phyloP scores from a whole-genome alignment of 805 yeast species.

The Yarrowia sp. region DNA sequence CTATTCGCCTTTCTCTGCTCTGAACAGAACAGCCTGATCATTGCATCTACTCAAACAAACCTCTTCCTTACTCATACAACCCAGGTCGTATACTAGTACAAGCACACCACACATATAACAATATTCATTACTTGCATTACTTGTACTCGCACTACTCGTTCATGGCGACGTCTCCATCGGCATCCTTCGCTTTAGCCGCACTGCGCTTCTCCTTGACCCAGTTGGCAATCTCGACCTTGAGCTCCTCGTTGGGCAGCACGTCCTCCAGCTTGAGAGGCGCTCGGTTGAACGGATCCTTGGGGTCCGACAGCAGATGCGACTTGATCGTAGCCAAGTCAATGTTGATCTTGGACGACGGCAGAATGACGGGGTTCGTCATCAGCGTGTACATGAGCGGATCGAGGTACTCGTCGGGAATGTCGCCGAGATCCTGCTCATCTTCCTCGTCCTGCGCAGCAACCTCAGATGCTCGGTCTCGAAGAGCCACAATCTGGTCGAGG shows the following conservation, averaged over 20 bases:
- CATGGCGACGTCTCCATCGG: slow-evolving; percentile 8
- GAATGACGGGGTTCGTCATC: slow-evolving; percentile 94
- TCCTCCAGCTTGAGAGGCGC: slow-evolving; percentile 87
- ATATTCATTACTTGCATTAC: no score
- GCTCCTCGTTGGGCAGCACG: slow-evolving; percentile 71
- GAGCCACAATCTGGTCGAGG: slow-evolving; percentile 50
- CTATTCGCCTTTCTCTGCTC: no score
- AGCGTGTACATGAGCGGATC: slow-evolving; percentile 96
- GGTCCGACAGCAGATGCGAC: slow-evolving; percentile 88
- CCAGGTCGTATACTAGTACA: no score
- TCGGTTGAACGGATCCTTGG: slow-evolving; percentile 97
- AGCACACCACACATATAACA: no score
- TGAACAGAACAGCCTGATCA: no score
- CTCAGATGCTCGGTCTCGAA: slow-evolving; percentile 64
- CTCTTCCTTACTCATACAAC: no score
- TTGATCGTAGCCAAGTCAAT: slow-evolving; percentile 91
- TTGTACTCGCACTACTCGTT: not conserved
- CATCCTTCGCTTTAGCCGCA: slow-evolving; percentile 6
- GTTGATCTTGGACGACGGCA: slow-evolving; percentile 80
- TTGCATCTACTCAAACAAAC: no score
- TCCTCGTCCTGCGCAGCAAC: slow-evolving; percentile 51
- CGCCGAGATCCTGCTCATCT: slow-evolving; percentile 85
- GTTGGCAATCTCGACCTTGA: slow-evolving; percentile 43
- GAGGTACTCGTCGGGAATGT: slow-evolving; percentile 91
- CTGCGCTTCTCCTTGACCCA: slow-evolving; percentile 6